Evolutionary conservation across 805 yeast genomes (phyloP).

Genomic region (Priceomyces carsonii): DNA sequence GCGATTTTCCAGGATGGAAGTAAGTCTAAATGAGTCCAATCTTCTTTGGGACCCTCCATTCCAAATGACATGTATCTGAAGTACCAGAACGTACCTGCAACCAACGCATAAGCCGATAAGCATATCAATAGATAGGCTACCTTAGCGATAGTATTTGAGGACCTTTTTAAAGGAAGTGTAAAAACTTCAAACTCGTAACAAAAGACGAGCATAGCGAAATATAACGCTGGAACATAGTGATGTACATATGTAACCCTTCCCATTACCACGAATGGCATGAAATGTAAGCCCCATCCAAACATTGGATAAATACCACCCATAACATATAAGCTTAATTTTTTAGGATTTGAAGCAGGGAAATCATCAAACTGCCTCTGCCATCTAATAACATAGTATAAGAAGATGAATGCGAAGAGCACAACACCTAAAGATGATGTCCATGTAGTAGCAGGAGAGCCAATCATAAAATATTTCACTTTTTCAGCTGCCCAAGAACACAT

Average conservation of each 20-base stretch:
- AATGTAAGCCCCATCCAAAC: slow-evolving; percentile 89
- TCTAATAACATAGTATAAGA: slow-evolving; percentile 38
- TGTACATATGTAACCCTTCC: slow-evolving; percentile 96
- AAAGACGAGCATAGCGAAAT: slow-evolving; percentile 83
- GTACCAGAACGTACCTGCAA: slow-evolving; percentile 43
- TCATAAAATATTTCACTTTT: slow-evolving; percentile 59
- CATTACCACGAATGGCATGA: slow-evolving; percentile 86
- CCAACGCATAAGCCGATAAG: slow-evolving; percentile 29
- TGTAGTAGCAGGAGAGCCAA: slow-evolving; percentile 68
- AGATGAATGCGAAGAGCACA: slow-evolving; percentile 50
- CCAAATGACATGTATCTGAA: slow-evolving; percentile 44
- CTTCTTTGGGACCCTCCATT: slow-evolving; percentile 44
- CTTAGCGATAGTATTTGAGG: slow-evolving; percentile 15
- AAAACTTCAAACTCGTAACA: slow-evolving; percentile 58
- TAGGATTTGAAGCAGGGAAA: slow-evolving; percentile 47
- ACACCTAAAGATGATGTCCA: slow-evolving; percentile 70
- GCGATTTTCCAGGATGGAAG: slow-evolving; percentile 43
- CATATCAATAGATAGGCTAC: slow-evolving; percentile 24
- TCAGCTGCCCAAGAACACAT: slow-evolving; percentile 72
- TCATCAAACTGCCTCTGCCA: slow-evolving; percentile 74
- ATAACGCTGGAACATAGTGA: slow-evolving; percentile 93
- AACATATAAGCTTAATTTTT: slow-evolving; percentile 51
- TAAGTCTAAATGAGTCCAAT: slow-evolving; percentile 40
- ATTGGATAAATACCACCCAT: slow-evolving; percentile 84
- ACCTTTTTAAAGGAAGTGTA: slow-evolving; percentile 26